Evolutionary conservation across 1,284 basidiomycete genomes (phyloP).

Genomic region (Pseudozyma sp.): DNA sequence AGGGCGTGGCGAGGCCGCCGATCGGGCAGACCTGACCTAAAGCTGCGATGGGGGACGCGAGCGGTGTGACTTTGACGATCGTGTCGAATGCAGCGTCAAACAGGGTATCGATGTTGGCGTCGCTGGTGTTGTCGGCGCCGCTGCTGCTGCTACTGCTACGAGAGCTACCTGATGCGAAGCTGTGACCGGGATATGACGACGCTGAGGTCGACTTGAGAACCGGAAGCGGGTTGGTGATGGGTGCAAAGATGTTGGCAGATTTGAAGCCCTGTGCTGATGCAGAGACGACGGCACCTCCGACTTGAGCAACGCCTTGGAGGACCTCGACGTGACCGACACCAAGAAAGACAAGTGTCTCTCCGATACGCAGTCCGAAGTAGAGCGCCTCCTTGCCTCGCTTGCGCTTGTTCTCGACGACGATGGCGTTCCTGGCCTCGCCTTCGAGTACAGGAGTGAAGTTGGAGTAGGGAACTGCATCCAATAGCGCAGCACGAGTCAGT

Average conservation of each 20-base stretch:
- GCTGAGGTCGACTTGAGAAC: slow-evolving; percentile 25
- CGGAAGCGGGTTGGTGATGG: slow-evolving; percentile 35
- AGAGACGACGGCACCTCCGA: slow-evolving; percentile 37
- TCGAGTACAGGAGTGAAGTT: slow-evolving; percentile 23
- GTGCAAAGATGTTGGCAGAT: slow-evolving; percentile 31
- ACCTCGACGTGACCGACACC: slow-evolving; percentile 33
- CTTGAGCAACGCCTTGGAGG: slow-evolving; percentile 29
- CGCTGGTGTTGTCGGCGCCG: background rate
- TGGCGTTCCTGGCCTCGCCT: slow-evolving; percentile 6
- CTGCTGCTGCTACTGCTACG: background rate
- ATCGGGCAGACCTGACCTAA: slow-evolving; percentile 39
- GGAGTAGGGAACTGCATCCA: slow-evolving; percentile 39
- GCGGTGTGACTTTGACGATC: slow-evolving; percentile 29
- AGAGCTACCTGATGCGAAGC: background rate
- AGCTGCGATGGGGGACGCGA: slow-evolving; percentile 28
- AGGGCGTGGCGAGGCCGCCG: slow-evolving; percentile 33
- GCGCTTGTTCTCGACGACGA: slow-evolving; percentile 28
- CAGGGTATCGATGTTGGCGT: background rate
- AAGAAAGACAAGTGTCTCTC: slow-evolving; percentile 35
- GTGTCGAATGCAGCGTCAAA: slow-evolving; percentile 20
- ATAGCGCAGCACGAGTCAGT: slow-evolving; percentile 15
- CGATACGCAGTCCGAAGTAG: slow-evolving; percentile 26
- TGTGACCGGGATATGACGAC: slow-evolving; percentile 9
- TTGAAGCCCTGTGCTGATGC: slow-evolving; percentile 10
- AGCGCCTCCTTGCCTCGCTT: slow-evolving; percentile 29